These are phyloP conservation scores for Globisporangium okanoganense DNA, from an alignment of 352 stramenopile species.

Conservation along the genomic window DNA sequence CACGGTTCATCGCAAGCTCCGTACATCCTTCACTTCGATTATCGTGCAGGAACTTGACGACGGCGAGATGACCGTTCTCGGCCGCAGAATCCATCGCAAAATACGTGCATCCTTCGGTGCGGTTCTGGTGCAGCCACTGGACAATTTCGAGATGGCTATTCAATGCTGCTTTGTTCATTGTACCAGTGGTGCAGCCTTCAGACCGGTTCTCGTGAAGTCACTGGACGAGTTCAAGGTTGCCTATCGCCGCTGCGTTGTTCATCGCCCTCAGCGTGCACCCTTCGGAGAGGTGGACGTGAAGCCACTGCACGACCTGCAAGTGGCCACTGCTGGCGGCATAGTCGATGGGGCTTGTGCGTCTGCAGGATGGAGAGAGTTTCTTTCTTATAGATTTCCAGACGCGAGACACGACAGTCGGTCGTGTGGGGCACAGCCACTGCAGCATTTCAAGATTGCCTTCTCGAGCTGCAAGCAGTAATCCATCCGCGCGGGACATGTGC, in stretches of 20 bases:
- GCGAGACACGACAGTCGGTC: not conserved
- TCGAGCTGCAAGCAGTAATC: not conserved
- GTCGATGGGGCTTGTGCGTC: not conserved
- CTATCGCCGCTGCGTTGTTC: not conserved
- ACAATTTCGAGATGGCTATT: not conserved
- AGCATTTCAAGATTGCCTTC: conserved; percentile 2
- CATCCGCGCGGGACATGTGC: not conserved
- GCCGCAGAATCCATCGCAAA: not conserved
- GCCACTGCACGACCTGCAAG: conserved; percentile 1
- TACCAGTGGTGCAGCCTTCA: not conserved
- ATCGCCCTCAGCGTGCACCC: not conserved
- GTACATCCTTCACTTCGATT: conserved; percentile 2
- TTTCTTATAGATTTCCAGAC: not conserved
- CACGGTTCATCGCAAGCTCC: not conserved
- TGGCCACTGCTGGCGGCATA: not conserved
- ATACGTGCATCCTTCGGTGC: not conserved
- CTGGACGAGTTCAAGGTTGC: not conserved
- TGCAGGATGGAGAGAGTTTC: not conserved
- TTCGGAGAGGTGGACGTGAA: not conserved
- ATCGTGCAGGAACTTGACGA: conserved; percentile 1
- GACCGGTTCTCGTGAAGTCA: not conserved
- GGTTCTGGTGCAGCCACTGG: conserved; percentile 2
- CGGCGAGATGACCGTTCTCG: not conserved
- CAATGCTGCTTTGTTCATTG: not conserved
- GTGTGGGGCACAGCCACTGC: not conserved